Evolutionary conservation across 1,139 yeast species (phyloP).

Genomic region (Taphrina betulina): DNA sequence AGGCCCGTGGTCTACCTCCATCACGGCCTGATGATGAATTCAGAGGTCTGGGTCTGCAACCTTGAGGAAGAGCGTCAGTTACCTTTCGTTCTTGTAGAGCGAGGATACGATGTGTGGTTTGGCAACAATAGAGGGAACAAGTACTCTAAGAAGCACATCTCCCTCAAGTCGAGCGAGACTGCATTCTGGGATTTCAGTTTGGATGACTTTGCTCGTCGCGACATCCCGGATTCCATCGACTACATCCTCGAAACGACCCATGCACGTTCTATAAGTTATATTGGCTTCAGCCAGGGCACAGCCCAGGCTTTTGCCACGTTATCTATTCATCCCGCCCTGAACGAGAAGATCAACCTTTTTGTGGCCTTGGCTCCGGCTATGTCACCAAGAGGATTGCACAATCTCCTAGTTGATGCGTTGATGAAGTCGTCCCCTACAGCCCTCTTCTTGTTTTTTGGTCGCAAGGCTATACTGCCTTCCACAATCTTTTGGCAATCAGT

Average conservation of each 20-base stretch:
- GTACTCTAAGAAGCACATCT: conserved; percentile 61
- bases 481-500: conserved; percentile 80
- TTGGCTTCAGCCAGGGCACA: conserved; percentile 89
- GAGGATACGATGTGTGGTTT: conserved; percentile 89
- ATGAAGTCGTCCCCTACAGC: conserved; percentile 76
- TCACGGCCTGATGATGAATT: conserved; percentile 87
- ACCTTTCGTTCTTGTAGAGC: conserved; percentile 72
- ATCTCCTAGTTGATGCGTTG: conserved; percentile 70
- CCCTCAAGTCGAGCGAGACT: conserved; percentile 48
- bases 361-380: conserved; percentile 91
- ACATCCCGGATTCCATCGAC: conserved; percentile 71
- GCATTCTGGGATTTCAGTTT: conserved; percentile 81
- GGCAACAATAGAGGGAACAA: conserved; percentile 91
- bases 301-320: conserved; percentile 86
- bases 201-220: conserved; percentile 81
- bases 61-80: conserved; percentile 60
- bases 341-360: conserved; percentile 65
- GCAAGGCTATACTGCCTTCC: conserved; percentile 68
- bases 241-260: conserved; percentile 57
- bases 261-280: conserved; percentile 55
- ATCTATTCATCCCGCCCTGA: conserved; percentile 67
- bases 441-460: conserved; percentile 71
- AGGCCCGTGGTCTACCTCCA: conserved; percentile 72
- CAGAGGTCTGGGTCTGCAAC: conserved; percentile 79
- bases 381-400: conserved; percentile 82